Percentiles rank a stretch among this genome's conserved stretches.
Conservation (phyloP, 768 basidiomycete species). For the Hypsizygus marmoreus region DNA sequence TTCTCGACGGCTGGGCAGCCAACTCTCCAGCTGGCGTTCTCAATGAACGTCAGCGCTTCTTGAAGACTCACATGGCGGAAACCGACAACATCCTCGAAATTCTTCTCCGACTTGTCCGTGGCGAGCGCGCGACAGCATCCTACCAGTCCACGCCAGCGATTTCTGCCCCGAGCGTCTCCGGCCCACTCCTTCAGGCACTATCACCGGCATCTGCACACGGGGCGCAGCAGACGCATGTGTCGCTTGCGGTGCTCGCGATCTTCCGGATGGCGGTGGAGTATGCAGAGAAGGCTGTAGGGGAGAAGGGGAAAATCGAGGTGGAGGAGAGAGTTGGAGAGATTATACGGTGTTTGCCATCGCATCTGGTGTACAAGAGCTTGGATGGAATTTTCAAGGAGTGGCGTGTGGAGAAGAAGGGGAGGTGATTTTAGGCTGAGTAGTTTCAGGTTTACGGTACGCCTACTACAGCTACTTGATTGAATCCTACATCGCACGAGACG, state of each 20-base stretch:
- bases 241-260: constrained; percentile 89
- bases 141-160: constrained; percentile 63
- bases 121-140: constrained; percentile 78
- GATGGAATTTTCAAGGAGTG: constrained; percentile 96
- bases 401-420: constrained; percentile 80
- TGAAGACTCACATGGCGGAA: constrained; percentile 84
- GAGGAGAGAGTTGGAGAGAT: constrained; percentile 86
- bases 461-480: no score
- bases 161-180: constrained; percentile 62
- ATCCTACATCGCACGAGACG: no score
- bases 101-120: constrained; percentile 86
- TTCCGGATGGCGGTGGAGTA: constrained; percentile 85
- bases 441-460: background rate
- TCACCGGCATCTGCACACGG: constrained; percentile 79
- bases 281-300: constrained; percentile 68
- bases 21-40: constrained; percentile 77
- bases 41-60: constrained; percentile 83
- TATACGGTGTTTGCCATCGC: constrained; percentile 83
- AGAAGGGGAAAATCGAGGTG: constrained; percentile 69
- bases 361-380: constrained; percentile 86
- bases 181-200: constrained; percentile 71
- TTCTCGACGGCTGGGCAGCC: constrained; percentile 88
- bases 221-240: constrained; percentile 91
- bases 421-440: constrained; percentile 33
- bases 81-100: constrained; percentile 92